Percentiles rank a stretch among this genome's conserved stretches.
These are phyloP conservation scores for Phytophthora citricola DNA, from an alignment of 352 stramenopile genomes.

Conservation along the genomic window DNA sequence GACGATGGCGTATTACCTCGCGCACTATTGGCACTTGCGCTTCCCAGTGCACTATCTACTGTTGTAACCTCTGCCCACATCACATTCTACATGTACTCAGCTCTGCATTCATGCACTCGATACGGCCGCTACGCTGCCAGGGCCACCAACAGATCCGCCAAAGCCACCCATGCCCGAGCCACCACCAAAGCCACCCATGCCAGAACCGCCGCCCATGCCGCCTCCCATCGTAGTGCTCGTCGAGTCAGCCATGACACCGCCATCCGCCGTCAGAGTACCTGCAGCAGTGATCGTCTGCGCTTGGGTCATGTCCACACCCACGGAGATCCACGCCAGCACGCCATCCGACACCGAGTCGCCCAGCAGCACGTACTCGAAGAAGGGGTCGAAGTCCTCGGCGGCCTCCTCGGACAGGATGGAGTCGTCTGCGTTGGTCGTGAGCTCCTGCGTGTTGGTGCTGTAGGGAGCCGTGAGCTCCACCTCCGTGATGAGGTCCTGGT, in stretches of 20 bases:
- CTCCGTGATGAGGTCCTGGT: constrained; percentile 37
- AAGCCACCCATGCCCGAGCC: too few species aligned
- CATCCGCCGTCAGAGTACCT: constrained; percentile 18
- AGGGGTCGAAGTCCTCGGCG: constrained; percentile 38
- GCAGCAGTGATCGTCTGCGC: constrained; percentile 27
- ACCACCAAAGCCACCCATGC: constrained; percentile 14
- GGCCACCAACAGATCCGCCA: constrained; percentile 9
- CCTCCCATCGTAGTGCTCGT: constrained; percentile 8
- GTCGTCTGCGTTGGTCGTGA: constrained; percentile 39
- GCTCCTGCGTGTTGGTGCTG: constrained; percentile 35
- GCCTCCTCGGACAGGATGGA: constrained; percentile 37
- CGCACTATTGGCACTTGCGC: constrained; percentile 57
- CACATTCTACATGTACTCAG: too few species aligned
- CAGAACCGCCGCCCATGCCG: constrained; percentile 5
- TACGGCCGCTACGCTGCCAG: not conserved
- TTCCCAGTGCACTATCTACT: constrained; percentile 29
- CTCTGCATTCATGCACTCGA: not conserved
- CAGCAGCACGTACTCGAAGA: constrained; percentile 45
- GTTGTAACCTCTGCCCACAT: too few species aligned
- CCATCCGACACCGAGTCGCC: constrained; percentile 39
- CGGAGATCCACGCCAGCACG: constrained; percentile 47
- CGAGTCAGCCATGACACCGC: constrained; percentile 25
- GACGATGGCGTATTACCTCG: constrained; percentile 20
- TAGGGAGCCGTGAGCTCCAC: constrained; percentile 25
- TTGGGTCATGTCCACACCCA: not conserved